Conservation (phyloP, 164 flowering plant genomes). For the Vitis amurensis region DNA sequence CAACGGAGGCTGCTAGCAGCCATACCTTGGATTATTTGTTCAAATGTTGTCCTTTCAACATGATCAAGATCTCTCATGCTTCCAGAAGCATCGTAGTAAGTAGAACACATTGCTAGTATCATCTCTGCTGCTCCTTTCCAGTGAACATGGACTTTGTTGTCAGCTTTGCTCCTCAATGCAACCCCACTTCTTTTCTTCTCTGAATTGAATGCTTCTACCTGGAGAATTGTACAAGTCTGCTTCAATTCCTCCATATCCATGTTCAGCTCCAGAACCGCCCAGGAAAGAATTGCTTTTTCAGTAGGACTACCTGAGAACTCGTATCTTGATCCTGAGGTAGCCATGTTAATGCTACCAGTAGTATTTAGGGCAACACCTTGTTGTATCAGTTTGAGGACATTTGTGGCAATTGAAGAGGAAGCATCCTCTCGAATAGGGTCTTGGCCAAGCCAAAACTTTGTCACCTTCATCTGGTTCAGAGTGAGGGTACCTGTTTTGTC, state of each 20-base stretch:
- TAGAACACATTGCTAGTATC: constrained; percentile 57
- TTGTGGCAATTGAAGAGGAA: constrained; percentile 15
- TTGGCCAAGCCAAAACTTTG: constrained; percentile 48
- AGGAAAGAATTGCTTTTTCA: constrained; percentile 59
- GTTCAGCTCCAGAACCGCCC: constrained; percentile 44
- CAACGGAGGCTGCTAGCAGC: constrained; percentile 68
- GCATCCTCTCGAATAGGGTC: constrained; percentile 10
- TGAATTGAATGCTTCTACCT: constrained; percentile 65
- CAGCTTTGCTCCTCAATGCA: constrained; percentile 24
- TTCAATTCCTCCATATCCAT: constrained; percentile 41
- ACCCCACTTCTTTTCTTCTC: constrained; percentile 59
- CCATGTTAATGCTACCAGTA: constrained; percentile 38
- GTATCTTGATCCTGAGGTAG: constrained; percentile 7
- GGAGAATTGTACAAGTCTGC: constrained; percentile 21
- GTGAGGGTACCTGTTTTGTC: constrained; percentile 60
- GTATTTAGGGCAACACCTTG: constrained; percentile 60
- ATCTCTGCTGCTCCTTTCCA: constrained; percentile 80
- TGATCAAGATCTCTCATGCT: constrained; percentile 19
- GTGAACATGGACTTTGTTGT: constrained; percentile 33
- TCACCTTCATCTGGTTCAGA: constrained; percentile 59
- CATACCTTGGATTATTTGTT: constrained; percentile 51
- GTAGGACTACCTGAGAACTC: constrained; percentile 71
- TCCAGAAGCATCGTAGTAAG: constrained; percentile 39
- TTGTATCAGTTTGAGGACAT: constrained; percentile 30
- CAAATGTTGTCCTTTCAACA: constrained; percentile 17